Percentiles rank a stretch among this genome's conserved stretches.
phyloP scores from a whole-genome alignment of 768 basidiomycete species.

The Pulveroboletus sp. region DNA sequence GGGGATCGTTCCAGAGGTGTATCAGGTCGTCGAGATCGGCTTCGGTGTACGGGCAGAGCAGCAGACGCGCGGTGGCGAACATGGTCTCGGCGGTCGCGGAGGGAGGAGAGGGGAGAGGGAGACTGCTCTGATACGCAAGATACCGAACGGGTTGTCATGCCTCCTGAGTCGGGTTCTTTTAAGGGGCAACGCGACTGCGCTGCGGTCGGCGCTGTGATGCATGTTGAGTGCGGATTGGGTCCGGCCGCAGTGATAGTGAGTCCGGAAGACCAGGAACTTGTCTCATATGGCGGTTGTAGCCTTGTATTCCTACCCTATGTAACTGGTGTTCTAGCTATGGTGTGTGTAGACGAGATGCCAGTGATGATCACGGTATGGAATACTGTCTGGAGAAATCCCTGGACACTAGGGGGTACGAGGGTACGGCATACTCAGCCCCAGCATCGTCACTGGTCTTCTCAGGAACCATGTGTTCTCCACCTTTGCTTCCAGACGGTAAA shows the following conservation, averaged over 20 bases:
- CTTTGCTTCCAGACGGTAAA: slow-evolving; percentile 22
- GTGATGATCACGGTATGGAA: too few species aligned
- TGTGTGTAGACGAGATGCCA: too few species aligned
- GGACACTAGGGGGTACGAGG: too few species aligned
- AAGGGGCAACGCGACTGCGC: not conserved
- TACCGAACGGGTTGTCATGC: too few species aligned
- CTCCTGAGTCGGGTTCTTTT: not conserved
- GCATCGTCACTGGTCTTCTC: slow-evolving; percentile 2
- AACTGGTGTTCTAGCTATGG: not conserved
- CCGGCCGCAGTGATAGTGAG: slow-evolving; percentile 5
- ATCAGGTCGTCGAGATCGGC: slow-evolving; percentile 30
- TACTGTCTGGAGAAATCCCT: too few species aligned
- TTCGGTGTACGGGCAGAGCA: slow-evolving; percentile 30
- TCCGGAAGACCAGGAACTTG: not conserved
- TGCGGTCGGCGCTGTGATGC: slow-evolving; percentile 21
- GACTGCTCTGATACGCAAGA: too few species aligned
- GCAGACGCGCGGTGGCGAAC: slow-evolving; percentile 31
- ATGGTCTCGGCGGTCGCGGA: slow-evolving; percentile 2
- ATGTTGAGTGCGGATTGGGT: too few species aligned
- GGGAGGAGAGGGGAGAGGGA: too few species aligned
- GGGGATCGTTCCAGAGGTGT: slow-evolving; percentile 28
- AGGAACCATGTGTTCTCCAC: not conserved
- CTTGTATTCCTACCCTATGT: not conserved
- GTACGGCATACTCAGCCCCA: not conserved
- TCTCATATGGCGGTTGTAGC: not conserved